phyloP scores from a whole-genome alignment of 495 filamentous ascomycete species.

The Penicillium cosmopolitanum region DNA sequence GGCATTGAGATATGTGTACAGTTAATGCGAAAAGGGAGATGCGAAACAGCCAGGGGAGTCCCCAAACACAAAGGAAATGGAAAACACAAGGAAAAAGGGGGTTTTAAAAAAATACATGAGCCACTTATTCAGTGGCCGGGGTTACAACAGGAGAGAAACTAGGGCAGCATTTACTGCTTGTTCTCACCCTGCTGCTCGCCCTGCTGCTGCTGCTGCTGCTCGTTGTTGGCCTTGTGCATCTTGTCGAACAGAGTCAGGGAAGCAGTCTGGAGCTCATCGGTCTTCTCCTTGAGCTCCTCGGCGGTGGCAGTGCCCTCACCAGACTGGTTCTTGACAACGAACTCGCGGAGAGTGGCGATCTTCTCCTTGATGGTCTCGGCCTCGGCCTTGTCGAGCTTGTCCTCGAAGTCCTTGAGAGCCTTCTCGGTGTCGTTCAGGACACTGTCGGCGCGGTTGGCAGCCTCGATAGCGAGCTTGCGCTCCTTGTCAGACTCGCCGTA shows the following conservation, averaged over 20 bases:
- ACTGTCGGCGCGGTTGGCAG: slow-evolving; percentile 95
- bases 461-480: slow-evolving; percentile 92
- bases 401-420: slow-evolving; percentile 93
- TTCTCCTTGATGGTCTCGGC: slow-evolving; percentile 91
- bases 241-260: slow-evolving; percentile 98
- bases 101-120: slow-evolving; percentile 33
- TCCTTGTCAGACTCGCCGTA: slow-evolving; percentile 95
- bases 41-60: slow-evolving; percentile 32
- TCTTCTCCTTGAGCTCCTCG: slow-evolving; percentile 95
- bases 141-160: slow-evolving; percentile 8
- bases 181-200: slow-evolving; percentile 74
- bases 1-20: slow-evolving; percentile 47
- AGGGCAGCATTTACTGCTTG: slow-evolving; percentile 64
- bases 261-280: slow-evolving; percentile 93
- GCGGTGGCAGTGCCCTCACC: slow-evolving; percentile 85
- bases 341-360: slow-evolving; percentile 85
- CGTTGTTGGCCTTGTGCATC: slow-evolving; percentile 94
- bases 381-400: slow-evolving; percentile 96
- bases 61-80: slow-evolving; percentile 28
- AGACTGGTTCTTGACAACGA: slow-evolving; percentile 91
- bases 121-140: slow-evolving; percentile 5
- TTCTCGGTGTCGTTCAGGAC: slow-evolving; percentile 98
- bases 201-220: slow-evolving; percentile 63
- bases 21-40: slow-evolving; percentile 40
- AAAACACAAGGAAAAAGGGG: slow-evolving; percentile 23